Evolutionary conservation across 805 yeast genomes (phyloP).

Genomic region (Yarrowia divulgata): DNA sequence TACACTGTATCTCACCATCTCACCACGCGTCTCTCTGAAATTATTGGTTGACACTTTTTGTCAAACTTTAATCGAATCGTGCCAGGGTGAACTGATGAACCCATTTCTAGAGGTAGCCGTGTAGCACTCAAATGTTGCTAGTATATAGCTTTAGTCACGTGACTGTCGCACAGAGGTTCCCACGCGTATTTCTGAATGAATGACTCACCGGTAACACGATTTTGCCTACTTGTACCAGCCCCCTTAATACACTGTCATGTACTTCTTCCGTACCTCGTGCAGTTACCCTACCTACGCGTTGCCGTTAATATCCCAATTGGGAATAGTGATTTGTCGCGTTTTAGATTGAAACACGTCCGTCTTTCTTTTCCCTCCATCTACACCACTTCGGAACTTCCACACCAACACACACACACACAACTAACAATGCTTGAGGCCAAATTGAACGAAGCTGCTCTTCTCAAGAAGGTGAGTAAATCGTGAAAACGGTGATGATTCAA

Average conservation of each 20-base stretch:
- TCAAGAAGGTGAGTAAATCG: constrained; percentile 67
- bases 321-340: constrained; percentile 37
- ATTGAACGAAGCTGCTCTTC: constrained; percentile 88
- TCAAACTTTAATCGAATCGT: no score
- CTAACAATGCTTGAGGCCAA: constrained; percentile 90
- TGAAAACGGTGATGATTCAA: neutral
- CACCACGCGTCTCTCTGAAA: no score
- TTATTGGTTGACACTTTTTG: no score
- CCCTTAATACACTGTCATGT: neutral
- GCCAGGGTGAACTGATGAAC: no score
- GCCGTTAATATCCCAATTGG: constrained; percentile 14
- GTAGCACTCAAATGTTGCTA: no score
- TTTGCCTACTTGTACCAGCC: neutral
- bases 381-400: neutral
- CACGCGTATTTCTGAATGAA: no score
- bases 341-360: constrained; percentile 27
- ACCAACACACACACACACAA: constrained; percentile 1
- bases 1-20: no score
- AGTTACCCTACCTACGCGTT: constrained; percentile 38
- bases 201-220: no score
- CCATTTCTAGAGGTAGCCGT: no score
- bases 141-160: neutral
- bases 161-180: neutral
- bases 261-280: no score
- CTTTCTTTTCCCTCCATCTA: constrained; percentile 7